These are phyloP conservation scores for Calocybe gangraenosa DNA, from an alignment of 768 basidiomycete genomes.

Conservation along the genomic window DNA sequence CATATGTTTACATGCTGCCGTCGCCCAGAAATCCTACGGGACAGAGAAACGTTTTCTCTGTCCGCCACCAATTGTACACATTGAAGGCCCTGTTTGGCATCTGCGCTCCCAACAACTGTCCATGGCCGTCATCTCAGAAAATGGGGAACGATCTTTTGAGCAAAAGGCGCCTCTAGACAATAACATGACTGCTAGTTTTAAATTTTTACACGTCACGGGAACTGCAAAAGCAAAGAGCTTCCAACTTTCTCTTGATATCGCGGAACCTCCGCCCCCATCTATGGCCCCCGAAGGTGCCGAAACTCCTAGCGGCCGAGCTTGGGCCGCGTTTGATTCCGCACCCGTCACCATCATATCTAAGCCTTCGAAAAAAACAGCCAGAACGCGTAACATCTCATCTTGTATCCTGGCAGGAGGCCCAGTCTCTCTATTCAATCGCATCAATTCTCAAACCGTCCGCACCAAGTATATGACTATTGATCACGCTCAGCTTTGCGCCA, in stretches of 20 bases:
- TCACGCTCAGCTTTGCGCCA: constrained; percentile 77
- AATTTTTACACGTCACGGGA: constrained; percentile 85
- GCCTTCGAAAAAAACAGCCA: constrained; percentile 95
- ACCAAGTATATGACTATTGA: constrained; percentile 98
- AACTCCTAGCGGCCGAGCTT: constrained; percentile 59
- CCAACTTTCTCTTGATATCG: constrained; percentile 79
- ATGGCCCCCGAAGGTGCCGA: constrained; percentile 42
- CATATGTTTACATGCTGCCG: constrained; percentile 85
- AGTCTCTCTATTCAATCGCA: constrained; percentile 91
- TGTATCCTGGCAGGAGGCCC: constrained; percentile 89
- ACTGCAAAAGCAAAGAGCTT: constrained; percentile 90
- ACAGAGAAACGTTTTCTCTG: constrained; percentile 94
- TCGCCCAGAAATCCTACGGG: constrained; percentile 95
- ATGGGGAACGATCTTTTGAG: constrained; percentile 77
- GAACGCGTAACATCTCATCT: constrained; percentile 87
- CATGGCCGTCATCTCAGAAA: constrained; percentile 84
- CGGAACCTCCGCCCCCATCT: constrained; percentile 62
- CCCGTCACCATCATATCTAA: constrained; percentile 95
- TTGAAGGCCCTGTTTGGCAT: constrained; percentile 84
- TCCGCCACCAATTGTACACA: constrained; percentile 90
- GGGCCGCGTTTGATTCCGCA: constrained; percentile 90
- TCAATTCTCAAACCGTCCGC: constrained; percentile 94
- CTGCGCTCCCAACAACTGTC: constrained; percentile 77
- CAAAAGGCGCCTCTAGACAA: constrained; percentile 82
- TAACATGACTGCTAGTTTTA: constrained; percentile 85